These are phyloP conservation scores for Tolypocladium ovalisporum DNA, from an alignment of 2,329 filamentous ascomycete genomes.

Conservation along the genomic window DNA sequence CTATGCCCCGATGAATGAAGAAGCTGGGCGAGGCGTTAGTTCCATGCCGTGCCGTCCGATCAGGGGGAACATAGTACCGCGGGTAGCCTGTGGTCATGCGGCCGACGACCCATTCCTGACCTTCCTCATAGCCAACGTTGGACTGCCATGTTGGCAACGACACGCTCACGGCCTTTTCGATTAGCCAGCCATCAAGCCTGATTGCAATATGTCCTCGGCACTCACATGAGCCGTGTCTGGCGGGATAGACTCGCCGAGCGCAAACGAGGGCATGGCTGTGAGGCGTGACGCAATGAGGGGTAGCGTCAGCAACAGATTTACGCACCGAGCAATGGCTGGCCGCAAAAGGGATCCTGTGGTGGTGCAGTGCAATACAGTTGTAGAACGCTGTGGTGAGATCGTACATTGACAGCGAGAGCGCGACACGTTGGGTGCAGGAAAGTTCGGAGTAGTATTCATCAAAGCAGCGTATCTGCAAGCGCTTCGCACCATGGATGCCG, in stretches of 20 bases:
- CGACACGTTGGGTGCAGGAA: not conserved
- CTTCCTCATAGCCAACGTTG: constrained; percentile 91
- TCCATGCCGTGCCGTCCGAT: not conserved
- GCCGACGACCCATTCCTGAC: constrained; percentile 71
- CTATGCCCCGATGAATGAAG: constrained; percentile 80
- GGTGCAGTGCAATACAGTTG: not conserved
- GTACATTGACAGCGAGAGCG: not conserved
- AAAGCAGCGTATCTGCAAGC: no score
- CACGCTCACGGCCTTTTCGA: constrained; percentile 75
- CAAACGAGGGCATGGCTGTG: constrained; percentile 33
- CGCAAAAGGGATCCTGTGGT: not conserved
- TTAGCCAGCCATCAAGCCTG: not conserved
- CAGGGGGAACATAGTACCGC: constrained; percentile 37
- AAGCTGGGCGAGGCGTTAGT: constrained; percentile 50
- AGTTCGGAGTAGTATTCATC: not conserved
- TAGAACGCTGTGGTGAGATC: not conserved
- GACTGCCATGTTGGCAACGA: constrained; percentile 88
- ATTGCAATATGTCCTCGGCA: constrained; percentile 7
- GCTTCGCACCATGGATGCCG: no score
- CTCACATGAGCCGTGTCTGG: constrained; percentile 69
- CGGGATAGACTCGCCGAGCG: constrained; percentile 62
- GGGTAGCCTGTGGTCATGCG: constrained; percentile 89
- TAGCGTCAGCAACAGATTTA: not conserved
- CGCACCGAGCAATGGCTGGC: not conserved
- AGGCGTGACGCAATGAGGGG: constrained; percentile 1